These are phyloP conservation scores for Emmonsiellopsis sp. DNA, from an alignment of 2,329 filamentous ascomycete genomes.

Conservation along the genomic window DNA sequence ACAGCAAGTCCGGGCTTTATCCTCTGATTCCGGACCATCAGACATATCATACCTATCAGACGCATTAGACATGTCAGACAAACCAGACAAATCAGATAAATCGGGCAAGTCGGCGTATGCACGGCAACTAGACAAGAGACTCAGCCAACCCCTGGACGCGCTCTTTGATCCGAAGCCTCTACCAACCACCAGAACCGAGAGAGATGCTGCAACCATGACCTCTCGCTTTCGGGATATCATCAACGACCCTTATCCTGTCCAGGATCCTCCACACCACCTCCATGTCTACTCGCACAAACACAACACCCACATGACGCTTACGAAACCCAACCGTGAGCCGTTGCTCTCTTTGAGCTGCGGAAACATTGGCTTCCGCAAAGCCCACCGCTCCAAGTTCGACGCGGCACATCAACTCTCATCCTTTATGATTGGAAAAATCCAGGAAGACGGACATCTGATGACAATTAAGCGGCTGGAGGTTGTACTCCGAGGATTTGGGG, in stretches of 20 bases:
- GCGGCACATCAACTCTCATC: slow-evolving; percentile 82
- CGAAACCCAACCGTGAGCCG: slow-evolving; percentile 68
- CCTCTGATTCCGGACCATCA: background rate
- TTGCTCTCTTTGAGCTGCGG: slow-evolving; percentile 74
- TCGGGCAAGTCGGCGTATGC: no score
- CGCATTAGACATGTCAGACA: no score
- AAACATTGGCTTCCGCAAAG: slow-evolving; percentile 85
- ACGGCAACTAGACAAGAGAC: no score
- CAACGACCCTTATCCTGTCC: slow-evolving; percentile 10
- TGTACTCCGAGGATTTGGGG: slow-evolving; percentile 73
- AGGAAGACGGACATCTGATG: slow-evolving; percentile 68
- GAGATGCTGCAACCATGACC: slow-evolving; percentile 5
- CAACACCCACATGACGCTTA: slow-evolving; percentile 90
- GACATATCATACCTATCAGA: background rate
- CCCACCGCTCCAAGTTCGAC: slow-evolving; percentile 73
- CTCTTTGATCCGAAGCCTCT: no score
- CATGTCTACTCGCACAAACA: slow-evolving; percentile 83
- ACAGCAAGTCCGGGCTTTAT: background rate
- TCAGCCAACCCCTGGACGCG: no score
- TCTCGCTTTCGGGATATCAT: slow-evolving; percentile 20
- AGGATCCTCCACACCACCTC: slow-evolving; percentile 51
- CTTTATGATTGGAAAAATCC: slow-evolving; percentile 73
- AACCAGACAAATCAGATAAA: no score
- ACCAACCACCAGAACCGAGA: background rate
- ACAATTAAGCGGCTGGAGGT: slow-evolving; percentile 73